Evolutionary conservation across 805 yeast genomes (phyloP).

Genomic region (Millerozyma miso): DNA sequence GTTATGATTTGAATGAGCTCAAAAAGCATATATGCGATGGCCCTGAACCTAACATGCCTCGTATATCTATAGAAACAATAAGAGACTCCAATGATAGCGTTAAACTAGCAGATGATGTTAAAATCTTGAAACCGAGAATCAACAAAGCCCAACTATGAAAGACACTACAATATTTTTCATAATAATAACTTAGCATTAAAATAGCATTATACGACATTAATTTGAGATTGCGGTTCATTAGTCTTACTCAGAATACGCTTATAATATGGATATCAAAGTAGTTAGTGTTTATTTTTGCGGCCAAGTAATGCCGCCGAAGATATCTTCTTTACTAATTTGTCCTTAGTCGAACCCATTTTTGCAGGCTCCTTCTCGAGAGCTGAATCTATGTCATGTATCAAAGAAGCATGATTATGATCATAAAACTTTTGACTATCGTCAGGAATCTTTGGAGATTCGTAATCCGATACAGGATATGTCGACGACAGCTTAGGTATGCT

Average conservation of each 20-base stretch:
- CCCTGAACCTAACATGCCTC: slow-evolving; percentile 75
- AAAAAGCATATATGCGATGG: slow-evolving; percentile 53
- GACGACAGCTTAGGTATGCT: background rate
- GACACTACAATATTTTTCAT: too few relatives aligned
- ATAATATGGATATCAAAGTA: too few relatives aligned
- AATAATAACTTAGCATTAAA: too few relatives aligned
- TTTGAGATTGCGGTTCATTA: too few relatives aligned
- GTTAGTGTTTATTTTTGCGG: background rate
- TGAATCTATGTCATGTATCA: background rate
- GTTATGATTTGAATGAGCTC: slow-evolving; percentile 43
- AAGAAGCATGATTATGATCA: background rate
- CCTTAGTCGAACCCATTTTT: background rate
- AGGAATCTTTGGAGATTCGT: slow-evolving; percentile 1
- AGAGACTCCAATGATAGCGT: slow-evolving; percentile 52
- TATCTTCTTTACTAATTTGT: background rate
- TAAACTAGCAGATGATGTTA: slow-evolving; percentile 57
- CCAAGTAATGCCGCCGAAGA: background rate
- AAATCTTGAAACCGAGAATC: slow-evolving; percentile 22
- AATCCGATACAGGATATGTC: slow-evolving; percentile 2
- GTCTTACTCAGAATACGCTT: too few relatives aligned
- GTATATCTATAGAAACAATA: slow-evolving; percentile 63
- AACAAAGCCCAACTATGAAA: too few relatives aligned
- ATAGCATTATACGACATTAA: too few relatives aligned
- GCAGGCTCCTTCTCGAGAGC: background rate
- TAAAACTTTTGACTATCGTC: background rate